Evolutionary conservation across 2,329 filamentous ascomycete genomes (phyloP).

Genomic region (Emergomyces pasteurianus): DNA sequence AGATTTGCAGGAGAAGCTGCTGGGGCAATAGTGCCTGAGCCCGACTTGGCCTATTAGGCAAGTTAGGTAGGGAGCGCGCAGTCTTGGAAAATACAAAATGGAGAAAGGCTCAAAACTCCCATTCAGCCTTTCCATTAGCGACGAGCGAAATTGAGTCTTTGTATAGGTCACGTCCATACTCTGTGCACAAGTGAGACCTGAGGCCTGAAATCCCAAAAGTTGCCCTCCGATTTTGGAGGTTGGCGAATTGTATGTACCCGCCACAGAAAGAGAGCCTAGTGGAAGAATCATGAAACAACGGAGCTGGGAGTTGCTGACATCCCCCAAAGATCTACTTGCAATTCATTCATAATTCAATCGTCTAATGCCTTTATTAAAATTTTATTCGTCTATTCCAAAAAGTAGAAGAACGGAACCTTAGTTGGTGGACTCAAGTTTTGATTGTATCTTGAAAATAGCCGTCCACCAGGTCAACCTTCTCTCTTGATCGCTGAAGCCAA

Average conservation of each 20-base stretch:
- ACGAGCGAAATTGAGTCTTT: not conserved
- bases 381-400: not conserved
- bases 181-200: too few species aligned
- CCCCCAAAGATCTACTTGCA: not conserved
- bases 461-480: too few species aligned
- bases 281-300: not conserved
- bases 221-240: not conserved
- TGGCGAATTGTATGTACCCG: not conserved
- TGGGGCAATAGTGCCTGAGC: not conserved
- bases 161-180: too few species aligned
- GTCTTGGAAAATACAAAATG: not conserved
- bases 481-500: too few species aligned
- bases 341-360: too few species aligned
- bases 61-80: too few species aligned
- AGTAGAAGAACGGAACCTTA: not conserved
- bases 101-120: not conserved
- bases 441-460: too few species aligned
- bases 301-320: too few species aligned
- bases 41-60: not conserved
- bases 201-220: not conserved
- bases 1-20: too few species aligned
- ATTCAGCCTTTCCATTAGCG: not conserved
- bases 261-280: not conserved
- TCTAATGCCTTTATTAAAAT: not conserved
- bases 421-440: too few species aligned